A percentile compares a stretch with the other conserved stretches of the same genome.
Evolutionary conservation across 2,329 filamentous ascomycete species (phyloP).

Genomic region (Beauveria sp.): DNA sequence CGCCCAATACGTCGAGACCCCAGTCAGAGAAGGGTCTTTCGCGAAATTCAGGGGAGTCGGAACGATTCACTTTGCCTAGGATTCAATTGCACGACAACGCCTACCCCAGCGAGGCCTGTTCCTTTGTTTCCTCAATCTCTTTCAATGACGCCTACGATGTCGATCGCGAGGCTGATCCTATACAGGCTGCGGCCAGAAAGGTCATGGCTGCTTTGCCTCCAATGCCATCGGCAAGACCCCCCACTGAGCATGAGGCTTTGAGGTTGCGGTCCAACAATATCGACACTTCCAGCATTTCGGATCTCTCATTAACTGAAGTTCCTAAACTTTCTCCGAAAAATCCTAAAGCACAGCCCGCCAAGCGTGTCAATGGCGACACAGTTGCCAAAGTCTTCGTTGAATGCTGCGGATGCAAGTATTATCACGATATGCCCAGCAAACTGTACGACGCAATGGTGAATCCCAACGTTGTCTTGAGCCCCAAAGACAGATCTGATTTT

Average conservation of each 20-base stretch:
- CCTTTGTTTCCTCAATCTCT: constrained; percentile 1
- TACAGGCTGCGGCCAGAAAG: constrained; percentile 24
- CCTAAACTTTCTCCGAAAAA: neutral
- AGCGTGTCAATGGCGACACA: constrained; percentile 25
- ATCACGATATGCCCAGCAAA: constrained; percentile 57
- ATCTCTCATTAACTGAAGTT: neutral
- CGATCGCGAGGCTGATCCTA: constrained; percentile 19
- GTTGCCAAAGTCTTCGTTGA: constrained; percentile 58
- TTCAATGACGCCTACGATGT: neutral
- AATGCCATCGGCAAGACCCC: neutral
- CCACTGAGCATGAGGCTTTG: constrained; percentile 5
- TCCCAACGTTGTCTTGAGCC: constrained; percentile 45
- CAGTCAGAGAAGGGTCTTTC: constrained; percentile 31
- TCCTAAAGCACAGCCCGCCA: constrained; percentile 11
- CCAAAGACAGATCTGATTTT: constrained; percentile 42
- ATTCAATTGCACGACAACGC: constrained; percentile 11
- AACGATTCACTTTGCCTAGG: constrained; percentile 4
- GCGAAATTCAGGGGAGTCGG: neutral
- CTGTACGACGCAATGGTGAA: constrained; percentile 59
- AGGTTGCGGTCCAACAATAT: constrained; percentile 9
- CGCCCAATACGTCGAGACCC: constrained; percentile 33
- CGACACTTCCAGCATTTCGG: constrained; percentile 3
- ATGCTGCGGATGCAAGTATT: constrained; percentile 57
- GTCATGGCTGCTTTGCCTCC: constrained; percentile 25
- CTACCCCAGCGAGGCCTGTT: constrained; percentile 9